Base-by-base conservation (phyloP, 257 asterid genomes). In the Paulownia fortunei region DNA sequence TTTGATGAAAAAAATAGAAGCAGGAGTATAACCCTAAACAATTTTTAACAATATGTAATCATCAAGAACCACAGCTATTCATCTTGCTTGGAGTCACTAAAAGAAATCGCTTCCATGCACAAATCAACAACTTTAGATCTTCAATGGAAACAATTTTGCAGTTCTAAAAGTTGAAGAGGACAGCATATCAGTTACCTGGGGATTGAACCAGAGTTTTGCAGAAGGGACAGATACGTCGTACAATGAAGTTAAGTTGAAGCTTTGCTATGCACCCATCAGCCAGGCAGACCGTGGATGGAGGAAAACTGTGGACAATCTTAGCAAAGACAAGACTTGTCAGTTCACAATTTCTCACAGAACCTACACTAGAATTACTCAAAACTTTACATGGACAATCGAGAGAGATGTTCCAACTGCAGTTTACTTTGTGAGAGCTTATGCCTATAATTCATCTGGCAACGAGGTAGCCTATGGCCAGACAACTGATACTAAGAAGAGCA, bases 371-470 rank as follows among this genome's bases (percentile, higher is more conserved):
- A n/a, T 24, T 3, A 37, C 47, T 39, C 71, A 65, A 10, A 65
- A 41, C 16, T 37, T 66, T 3, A 46, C 34, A 4, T 23, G 56
- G 56, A 66, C 12, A 5, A 39, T 41, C 41, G 56, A 21, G 32
- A 39, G 16, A 9, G 71, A 30, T 49, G 62, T 69, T 12, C 63
- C 75, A 12, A 71, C 64, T 12, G 76, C 64, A 47, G 37, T 34
- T 52, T 71, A 71, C 19, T 71, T 52, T 52, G 51, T 71, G 52
- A 71, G 76, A 71, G 76, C 47, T 71, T 71, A 71, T 55, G 76
- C 76, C 6, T 51, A 52, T 34, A 13, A 71, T 71, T 51, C 76
- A 18, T 30, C 65, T 8, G 52, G 65, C 13, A n/a, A 32, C 3
- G 76, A 70, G 64, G 51, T 70, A 0, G 76, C 76, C 30, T 71